phyloP scores from a whole-genome alignment of 805 yeast species.

The Pichia eremophila region DNA sequence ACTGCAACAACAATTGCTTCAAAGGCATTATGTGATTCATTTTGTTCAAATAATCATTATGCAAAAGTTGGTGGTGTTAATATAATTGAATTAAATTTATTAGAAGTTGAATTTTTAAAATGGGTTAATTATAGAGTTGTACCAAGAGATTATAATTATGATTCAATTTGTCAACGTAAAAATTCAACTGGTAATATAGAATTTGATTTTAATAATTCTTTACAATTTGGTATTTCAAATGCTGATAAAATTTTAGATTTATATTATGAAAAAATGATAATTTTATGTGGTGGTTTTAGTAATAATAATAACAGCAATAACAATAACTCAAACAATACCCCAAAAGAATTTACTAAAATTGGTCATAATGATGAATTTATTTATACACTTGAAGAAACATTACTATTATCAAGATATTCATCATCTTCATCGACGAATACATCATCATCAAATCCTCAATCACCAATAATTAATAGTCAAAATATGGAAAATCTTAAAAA shows the following conservation, averaged over 20 bases:
- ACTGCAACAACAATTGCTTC: conserved; percentile 89
- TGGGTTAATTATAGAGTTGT: conserved; percentile 73
- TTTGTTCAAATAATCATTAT: conserved; percentile 87
- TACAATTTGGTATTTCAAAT: conserved; percentile 21
- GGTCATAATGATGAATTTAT: not conserved
- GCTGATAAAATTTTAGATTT: conserved; percentile 35
- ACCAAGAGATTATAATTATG: conserved; percentile 39
- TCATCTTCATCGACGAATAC: not conserved
- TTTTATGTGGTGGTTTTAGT: conserved; percentile 34
- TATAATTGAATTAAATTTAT: conserved; percentile 67
- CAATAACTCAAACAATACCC: not conserved
- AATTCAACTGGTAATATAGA: conserved; percentile 19
- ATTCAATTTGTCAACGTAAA: conserved; percentile 18
- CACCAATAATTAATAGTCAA: not conserved
- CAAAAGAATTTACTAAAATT: not conserved
- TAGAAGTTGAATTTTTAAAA: conserved; percentile 79
- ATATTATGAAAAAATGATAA: conserved; percentile 41
- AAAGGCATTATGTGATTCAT: conserved; percentile 86
- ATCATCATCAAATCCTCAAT: not conserved
- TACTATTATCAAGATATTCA: not conserved
- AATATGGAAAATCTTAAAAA: not conserved
- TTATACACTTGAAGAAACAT: not conserved
- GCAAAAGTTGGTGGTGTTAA: conserved; percentile 95
- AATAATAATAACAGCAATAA: not conserved
- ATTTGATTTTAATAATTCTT: conserved; percentile 12